Base-by-base conservation (phyloP, 202 grass and related monocot genomes). In the Carex sylvatica region DNA sequence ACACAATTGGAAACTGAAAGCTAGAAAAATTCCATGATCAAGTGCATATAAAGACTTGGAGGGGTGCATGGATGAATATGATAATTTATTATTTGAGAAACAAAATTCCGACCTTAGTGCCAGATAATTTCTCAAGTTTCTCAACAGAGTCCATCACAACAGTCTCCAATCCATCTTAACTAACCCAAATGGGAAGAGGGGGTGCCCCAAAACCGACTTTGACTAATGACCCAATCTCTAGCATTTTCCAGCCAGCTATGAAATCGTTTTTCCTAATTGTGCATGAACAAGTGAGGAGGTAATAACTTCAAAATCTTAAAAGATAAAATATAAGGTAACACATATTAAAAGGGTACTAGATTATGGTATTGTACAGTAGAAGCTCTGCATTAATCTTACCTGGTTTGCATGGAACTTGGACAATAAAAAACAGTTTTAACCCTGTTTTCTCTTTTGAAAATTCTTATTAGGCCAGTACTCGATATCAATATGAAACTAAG, bases 241-340 rank as follows among this genome's bases (percentile, higher is more conserved):
- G 96, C 93, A 58, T 94, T 94, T 91, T 99, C 96, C 69, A 99
- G 86, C 96, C 93, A 99, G 76, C 96, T 99, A 80, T 99, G 92
- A 89, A 99, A 99, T 79, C 91, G 74, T 85, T 95, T 95, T 86
- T 99, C 92, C 96, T 99, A 85, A 69, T 60, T 84, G 23, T 35
- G 6, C 31, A 83, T 80, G 44, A 46, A 80, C 87, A 79, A 53
- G 83, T 70, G 84, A 86, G 2, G n/a, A 80, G 44, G 35, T 64
- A 74, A 85, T 35, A 65, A 78, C 11, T 71, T 71, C 47, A 70
- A 40, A 28, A 49, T 23, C 40, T 47, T 44, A 71, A 31, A 35
- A 6, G 16, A 14, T 23, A 71, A 71, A 47, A n/a, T 10, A 19
- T 24, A 80, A 42, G 9, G 30, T 22, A 35, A 59, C 24, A 11